Base-by-base conservation (phyloP, 352 stramenopile species). In the Pythium rishiriense region DNA sequence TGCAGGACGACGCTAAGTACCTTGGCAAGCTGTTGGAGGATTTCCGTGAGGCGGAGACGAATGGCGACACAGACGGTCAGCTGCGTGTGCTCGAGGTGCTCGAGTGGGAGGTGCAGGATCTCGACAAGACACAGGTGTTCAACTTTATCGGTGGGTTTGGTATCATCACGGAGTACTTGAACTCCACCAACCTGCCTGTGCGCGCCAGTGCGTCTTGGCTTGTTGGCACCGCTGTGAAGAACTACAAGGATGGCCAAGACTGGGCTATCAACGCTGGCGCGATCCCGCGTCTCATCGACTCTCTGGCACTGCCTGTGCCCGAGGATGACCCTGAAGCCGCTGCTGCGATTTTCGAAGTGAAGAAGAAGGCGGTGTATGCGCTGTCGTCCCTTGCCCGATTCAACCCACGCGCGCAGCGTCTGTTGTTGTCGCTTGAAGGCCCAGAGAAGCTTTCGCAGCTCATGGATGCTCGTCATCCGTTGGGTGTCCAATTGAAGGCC, bases 41-140 rank as follows among this genome's bases (percentile, higher is more conserved):
- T 56, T 79, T 92, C 31, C 74, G 73, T 33, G 75, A 85, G 28
- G 83, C 84, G 17, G 79, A 90, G 28, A 61, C 79, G 37, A 78
- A 78, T 4, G 74, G 66, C 7, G 72, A 85, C 54, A 74, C 56
- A 1, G 63, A 73, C 15, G 80, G 74, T 3, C 80, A 90, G 58
- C 24, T 93, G 6, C 71, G 74, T 22, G 73, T 82, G 39, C 71
- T 94, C 0, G 79, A 91, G 42, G 72, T 90, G 41, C 63, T 95
- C 8, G 86, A 95, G 66, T 95, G 81, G 79, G 86, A 95, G 67
- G 84, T 95, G n/a, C 81, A 93, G 62, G 86, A 95, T 62, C 69
- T 95, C 19, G 86, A 93, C 73, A 95, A 95, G 68, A 93, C 86
- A 8, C 84, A 89, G 55, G 79, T 93, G 4, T 93, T 95, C 71